These are phyloP conservation scores for Closterium sp. DNA, from an alignment of 139 green algal genomes.

Conservation along the genomic window DNA sequence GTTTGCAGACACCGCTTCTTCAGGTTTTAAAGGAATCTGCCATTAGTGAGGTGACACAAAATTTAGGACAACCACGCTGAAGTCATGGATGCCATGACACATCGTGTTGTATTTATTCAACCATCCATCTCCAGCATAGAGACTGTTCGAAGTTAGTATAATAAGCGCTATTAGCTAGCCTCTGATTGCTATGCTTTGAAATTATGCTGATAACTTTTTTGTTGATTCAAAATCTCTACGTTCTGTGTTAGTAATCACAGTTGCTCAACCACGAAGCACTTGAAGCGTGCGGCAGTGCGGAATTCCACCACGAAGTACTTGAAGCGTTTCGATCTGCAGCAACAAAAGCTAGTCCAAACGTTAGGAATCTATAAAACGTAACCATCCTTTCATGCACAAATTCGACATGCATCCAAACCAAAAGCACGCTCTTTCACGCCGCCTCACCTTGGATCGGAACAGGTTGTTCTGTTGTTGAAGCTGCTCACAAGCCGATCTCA, in stretches of 20 bases:
- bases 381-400: not conserved
- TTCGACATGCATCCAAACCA: not conserved
- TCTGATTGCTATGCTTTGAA: not conserved
- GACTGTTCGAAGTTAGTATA: too few relatives aligned
- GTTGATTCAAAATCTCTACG: not conserved
- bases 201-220: not conserved
- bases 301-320: not conserved
- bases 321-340: not conserved
- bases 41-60: too few relatives aligned
- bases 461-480: not conserved
- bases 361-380: not conserved
- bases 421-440: not conserved
- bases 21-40: too few relatives aligned
- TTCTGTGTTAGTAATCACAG: too few relatives aligned
- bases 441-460: not conserved
- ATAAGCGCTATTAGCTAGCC: too few relatives aligned
- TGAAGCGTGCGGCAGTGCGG: too few relatives aligned
- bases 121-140: too few relatives aligned
- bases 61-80: too few relatives aligned
- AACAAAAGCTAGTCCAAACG: not conserved
- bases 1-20: too few relatives aligned
- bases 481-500: not conserved
- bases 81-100: too few relatives aligned
- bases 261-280: not conserved
- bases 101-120: too few relatives aligned